Conservation (phyloP, 306 rosid species). For the Trichosanthes truncata region DNA sequence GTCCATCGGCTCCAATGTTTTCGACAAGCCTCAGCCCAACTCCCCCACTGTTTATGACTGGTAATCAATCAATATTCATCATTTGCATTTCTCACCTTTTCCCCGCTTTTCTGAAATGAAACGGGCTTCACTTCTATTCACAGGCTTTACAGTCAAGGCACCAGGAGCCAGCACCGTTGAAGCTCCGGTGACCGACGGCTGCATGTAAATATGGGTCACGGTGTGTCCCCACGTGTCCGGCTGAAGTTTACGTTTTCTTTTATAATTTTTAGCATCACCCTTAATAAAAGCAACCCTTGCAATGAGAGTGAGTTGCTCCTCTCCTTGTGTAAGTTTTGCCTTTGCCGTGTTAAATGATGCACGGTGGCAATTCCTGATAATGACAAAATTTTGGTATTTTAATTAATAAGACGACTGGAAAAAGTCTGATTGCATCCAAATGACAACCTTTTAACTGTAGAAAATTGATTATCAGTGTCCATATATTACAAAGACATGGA, state of each 20-base stretch:
- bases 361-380: background rate
- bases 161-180: constrained; percentile 72
- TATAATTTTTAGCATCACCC: background rate
- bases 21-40: constrained; percentile 83
- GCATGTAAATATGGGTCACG: constrained; percentile 24
- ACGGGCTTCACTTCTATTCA: constrained; percentile 14
- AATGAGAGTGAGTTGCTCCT: background rate
- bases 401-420: background rate
- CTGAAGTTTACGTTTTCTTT: background rate
- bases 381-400: background rate
- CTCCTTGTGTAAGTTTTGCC: background rate
- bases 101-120: background rate
- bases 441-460: background rate
- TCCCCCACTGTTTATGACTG: constrained; percentile 93
- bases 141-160: constrained; percentile 84
- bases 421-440: background rate
- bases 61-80: constrained; percentile 16
- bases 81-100: background rate
- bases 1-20: constrained; percentile 43
- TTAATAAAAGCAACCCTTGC: background rate
- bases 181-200: background rate
- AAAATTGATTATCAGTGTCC: background rate
- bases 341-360: background rate
- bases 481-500: background rate
- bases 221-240: constrained; percentile 2